Conservation (phyloP, 2,329 filamentous ascomycete species). For the Cryphonectria radicalis region DNA sequence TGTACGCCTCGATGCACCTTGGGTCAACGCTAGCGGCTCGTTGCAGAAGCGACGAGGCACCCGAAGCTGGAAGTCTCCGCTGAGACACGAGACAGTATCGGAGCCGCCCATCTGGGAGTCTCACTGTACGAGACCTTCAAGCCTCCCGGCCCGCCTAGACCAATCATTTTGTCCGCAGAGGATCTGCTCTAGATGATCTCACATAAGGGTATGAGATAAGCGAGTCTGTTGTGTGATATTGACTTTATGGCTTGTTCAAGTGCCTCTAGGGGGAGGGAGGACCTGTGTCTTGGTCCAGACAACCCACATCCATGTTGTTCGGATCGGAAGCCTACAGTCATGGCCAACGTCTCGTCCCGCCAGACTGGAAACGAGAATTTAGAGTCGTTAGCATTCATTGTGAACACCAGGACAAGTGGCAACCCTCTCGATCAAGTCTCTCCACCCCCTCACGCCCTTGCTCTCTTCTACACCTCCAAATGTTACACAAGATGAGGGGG, state of each 20-base stretch:
- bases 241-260: conserved; percentile 1
- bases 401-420: background rate
- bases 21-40: conserved; percentile 28
- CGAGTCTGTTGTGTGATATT: conserved; percentile 25
- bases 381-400: conserved; percentile 2
- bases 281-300: background rate
- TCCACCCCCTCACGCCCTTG: background rate
- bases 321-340: conserved; percentile 1
- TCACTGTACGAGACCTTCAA: conserved; percentile 14
- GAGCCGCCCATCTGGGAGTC: conserved; percentile 17
- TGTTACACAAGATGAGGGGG: conserved; percentile 28
- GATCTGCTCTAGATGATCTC: conserved; percentile 18
- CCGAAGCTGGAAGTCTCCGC: conserved; percentile 17
- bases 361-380: conserved; percentile 24
- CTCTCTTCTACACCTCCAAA: background rate
- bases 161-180: conserved; percentile 17
- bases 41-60: conserved; percentile 27
- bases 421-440: background rate
- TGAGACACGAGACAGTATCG: conserved; percentile 20
- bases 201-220: conserved; percentile 26
- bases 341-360: conserved; percentile 12
- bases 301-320: background rate
- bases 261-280: background rate
- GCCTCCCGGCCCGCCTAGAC: conserved; percentile 1
- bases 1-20: conserved; percentile 16